Evolutionary conservation across 768 basidiomycete genomes (phyloP).

Genomic region (Boletus rubroflammeus): DNA sequence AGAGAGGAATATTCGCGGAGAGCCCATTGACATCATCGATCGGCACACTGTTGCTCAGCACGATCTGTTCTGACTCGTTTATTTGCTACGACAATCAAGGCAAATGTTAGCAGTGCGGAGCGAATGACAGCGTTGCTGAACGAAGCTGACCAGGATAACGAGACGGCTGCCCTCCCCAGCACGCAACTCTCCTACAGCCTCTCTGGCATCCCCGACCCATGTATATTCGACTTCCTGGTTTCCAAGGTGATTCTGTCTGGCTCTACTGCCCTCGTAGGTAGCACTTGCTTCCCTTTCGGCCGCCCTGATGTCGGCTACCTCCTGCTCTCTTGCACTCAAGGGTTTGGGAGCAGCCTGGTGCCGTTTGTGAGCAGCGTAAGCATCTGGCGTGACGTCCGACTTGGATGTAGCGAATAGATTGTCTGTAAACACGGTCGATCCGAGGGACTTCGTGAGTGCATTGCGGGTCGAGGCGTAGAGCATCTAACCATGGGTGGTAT

Average conservation of each 20-base stretch:
- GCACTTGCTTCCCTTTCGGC: constrained; percentile 64
- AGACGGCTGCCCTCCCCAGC: constrained; percentile 47
- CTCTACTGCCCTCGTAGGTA: constrained; percentile 56
- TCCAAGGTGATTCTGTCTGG: constrained; percentile 53
- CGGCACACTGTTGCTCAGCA: constrained; percentile 42
- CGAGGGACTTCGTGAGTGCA: constrained; percentile 67
- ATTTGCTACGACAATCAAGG: constrained; percentile 49
- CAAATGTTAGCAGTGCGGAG: neutral
- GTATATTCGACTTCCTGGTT: constrained; percentile 53
- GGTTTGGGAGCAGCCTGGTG: constrained; percentile 78
- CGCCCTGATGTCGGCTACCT: constrained; percentile 70
- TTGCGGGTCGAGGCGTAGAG: constrained; percentile 79
- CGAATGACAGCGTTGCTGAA: neutral
- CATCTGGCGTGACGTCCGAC: constrained; percentile 58
- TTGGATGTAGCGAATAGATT: constrained; percentile 77
- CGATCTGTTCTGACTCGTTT: constrained; percentile 58
- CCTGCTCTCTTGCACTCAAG: constrained; percentile 76
- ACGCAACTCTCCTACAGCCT: constrained; percentile 59
- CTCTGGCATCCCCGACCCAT: constrained; percentile 65
- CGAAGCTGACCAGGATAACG: constrained; percentile 58
- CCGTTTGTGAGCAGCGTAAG: constrained; percentile 69
- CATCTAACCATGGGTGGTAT: constrained; percentile 52
- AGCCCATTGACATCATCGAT: constrained; percentile 44
- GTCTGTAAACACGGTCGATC: constrained; percentile 68
- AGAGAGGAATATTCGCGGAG: constrained; percentile 45